Evolutionary conservation across 768 basidiomycete species (phyloP).

Genomic region (Tylopilus rubrobrunneus): DNA sequence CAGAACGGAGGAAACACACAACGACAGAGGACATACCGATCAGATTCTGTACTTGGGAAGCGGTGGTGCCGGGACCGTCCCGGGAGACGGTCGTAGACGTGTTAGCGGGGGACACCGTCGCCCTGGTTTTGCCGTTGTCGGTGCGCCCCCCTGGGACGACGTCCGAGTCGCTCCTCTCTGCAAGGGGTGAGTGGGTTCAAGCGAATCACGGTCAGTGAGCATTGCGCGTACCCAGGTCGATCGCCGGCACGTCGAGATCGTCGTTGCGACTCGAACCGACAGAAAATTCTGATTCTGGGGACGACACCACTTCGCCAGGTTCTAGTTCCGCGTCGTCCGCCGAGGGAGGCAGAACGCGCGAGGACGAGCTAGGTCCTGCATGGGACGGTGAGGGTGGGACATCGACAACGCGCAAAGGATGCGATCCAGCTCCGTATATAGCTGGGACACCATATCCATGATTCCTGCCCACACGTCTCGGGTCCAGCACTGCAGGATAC

Average conservation of each 20-base stretch:
- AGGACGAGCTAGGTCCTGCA: not conserved
- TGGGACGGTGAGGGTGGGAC: not conserved
- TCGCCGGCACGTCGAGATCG: constrained; percentile 2
- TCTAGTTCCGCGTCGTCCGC: constrained; percentile 14
- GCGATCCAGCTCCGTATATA: not conserved
- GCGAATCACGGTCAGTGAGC: no score
- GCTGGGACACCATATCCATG: not conserved
- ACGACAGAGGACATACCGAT: constrained; percentile 5
- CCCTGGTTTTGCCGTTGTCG: constrained; percentile 14
- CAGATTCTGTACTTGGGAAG: constrained; percentile 15
- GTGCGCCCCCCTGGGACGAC: not conserved
- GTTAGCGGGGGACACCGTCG: not conserved
- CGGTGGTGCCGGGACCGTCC: not conserved
- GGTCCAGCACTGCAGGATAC: constrained; percentile 15
- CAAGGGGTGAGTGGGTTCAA: not conserved
- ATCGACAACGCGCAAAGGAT: not conserved
- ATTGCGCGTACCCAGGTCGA: constrained; percentile 10
- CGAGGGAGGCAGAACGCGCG: not conserved
- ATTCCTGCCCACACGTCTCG: constrained; percentile 1
- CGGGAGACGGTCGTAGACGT: not conserved
- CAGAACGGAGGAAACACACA: not conserved
- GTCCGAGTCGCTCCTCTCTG: no score
- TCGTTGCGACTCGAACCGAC: constrained; percentile 22
- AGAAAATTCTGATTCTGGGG: constrained; percentile 22
- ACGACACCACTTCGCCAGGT: constrained; percentile 26